Percentiles rank a stretch among this genome's conserved stretches.
phyloP scores from a whole-genome alignment of 192 early-diverging fungal genomes.

The Backusella macrospora region DNA sequence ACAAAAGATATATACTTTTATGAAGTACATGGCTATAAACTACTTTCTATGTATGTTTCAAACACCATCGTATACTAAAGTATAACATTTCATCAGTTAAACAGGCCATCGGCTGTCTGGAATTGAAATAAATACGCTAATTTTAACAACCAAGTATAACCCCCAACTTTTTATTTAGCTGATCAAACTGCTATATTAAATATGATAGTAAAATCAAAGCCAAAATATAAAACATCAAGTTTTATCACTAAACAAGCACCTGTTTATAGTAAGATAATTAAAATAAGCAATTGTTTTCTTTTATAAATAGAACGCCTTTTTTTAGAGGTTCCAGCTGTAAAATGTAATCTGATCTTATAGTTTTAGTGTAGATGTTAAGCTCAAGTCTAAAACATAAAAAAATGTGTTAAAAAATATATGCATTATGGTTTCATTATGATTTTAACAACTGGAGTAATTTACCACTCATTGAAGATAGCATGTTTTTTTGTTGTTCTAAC shows the following conservation, averaged over 20 bases:
- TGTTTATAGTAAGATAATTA: too few relatives aligned
- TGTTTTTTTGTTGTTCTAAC: neutral
- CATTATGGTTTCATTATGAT: neutral
- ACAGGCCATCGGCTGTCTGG: too few relatives aligned
- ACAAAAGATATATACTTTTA: too few relatives aligned
- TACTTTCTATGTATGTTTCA: too few relatives aligned
- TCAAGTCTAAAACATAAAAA: neutral
- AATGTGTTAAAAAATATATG: neutral
- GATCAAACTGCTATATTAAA: neutral
- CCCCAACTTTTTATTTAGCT: neutral
- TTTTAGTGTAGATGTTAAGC: neutral
- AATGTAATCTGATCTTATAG: neutral
- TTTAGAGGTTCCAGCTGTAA: neutral
- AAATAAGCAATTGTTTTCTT: neutral
- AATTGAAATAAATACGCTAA: too few relatives aligned
- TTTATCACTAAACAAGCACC: too few relatives aligned
- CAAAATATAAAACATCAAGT: neutral
- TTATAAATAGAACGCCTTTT: neutral
- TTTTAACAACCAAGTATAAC: too few relatives aligned
- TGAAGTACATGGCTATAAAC: too few relatives aligned
- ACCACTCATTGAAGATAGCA: neutral
- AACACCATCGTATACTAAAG: too few relatives aligned
- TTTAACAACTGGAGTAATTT: conserved; percentile 6
- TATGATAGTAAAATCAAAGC: neutral
- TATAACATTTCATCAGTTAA: too few relatives aligned